Evolutionary conservation across 1,284 basidiomycete species (phyloP).

Genomic region (Leccinum fallax): DNA sequence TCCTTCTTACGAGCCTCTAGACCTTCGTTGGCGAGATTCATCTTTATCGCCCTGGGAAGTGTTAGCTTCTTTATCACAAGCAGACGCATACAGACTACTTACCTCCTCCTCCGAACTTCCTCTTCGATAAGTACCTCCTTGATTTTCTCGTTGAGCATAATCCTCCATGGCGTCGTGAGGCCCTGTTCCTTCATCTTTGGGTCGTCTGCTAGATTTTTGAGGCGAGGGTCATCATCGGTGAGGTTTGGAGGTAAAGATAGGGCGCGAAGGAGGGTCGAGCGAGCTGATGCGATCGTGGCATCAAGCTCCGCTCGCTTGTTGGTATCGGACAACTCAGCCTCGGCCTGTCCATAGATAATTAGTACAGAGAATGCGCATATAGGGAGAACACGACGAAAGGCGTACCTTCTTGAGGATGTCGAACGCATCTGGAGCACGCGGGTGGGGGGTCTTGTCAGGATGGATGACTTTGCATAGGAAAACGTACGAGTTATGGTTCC

Average conservation of each 20-base stretch:
- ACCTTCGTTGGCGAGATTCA: slow-evolving; percentile 86
- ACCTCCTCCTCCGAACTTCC: slow-evolving; percentile 79
- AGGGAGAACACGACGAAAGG: not conserved
- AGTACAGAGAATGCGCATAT: not conserved
- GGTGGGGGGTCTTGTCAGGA: slow-evolving; percentile 82
- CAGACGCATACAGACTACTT: slow-evolving; percentile 31
- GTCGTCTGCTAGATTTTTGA: slow-evolving; percentile 48
- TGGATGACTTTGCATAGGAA: slow-evolving; percentile 69
- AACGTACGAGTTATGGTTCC: slow-evolving; percentile 41
- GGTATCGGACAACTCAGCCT: slow-evolving; percentile 75
- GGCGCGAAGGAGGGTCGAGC: slow-evolving; percentile 59
- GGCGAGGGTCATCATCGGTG: slow-evolving; percentile 54
- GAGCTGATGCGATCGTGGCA: slow-evolving; percentile 73
- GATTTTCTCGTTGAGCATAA: slow-evolving; percentile 63
- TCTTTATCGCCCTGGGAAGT: slow-evolving; percentile 69
- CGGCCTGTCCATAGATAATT: slow-evolving; percentile 53
- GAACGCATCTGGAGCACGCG: slow-evolving; percentile 80
- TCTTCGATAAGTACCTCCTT: slow-evolving; percentile 83
- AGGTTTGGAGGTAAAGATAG: slow-evolving; percentile 60
- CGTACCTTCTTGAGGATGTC: slow-evolving; percentile 81
- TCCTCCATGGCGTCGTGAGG: slow-evolving; percentile 57
- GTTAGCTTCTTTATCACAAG: slow-evolving; percentile 6
- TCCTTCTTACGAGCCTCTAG: slow-evolving; percentile 83
- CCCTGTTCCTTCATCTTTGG: slow-evolving; percentile 38
- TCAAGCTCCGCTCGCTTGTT: slow-evolving; percentile 77